Evolutionary conservation across 306 rosid genomes (phyloP), one percentile per base, ranked within the genome.

Genomic region (Crataegus laevigata): DNA sequence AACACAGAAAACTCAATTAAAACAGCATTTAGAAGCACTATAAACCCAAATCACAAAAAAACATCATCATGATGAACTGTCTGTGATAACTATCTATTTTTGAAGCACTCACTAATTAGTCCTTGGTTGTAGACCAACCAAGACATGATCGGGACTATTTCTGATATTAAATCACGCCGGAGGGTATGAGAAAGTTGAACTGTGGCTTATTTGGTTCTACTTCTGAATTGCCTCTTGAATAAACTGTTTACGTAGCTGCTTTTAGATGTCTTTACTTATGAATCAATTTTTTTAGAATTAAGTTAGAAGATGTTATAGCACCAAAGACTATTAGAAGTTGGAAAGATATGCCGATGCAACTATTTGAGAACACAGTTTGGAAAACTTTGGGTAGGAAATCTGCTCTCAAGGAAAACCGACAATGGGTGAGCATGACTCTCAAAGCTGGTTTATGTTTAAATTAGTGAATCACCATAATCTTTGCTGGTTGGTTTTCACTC

Each of bases 101-200:
- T 26, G 43, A 17, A 22, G 47, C 71, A 34, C 25, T 36, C 55
- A 6, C 80, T 36, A 3, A 8, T 52, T 74, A 25, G 40, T 58
- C 64, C 19, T 64, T 54, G 3, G 26, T 72, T 66, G 15, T 28
- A n/a, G 69, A 69, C 40, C 29, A 75, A 28, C 75, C 58, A 7
- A 50, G 68, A 60, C 75, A 50, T 32, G 2, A n/a, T 66, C 75
- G 72, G 52, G 79, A 66, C 89, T 89, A 11, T 93, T 93, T 74
- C 73, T 93, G 36, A 54, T 93, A 2, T 51, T 90, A 29, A 87
- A 77, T 77, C 89, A 93, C 42, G 55, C 75, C 22, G 98, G 96
- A 67, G 50, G 84, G 96, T 89, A 75, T 21, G 34, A 3, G 8
- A 26, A 55, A 66, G 66, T 59, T 71, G 72, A 30, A 34, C 55